A percentile compares a stretch with the other conserved stretches of the same genome.
phyloP scores from a whole-genome alignment of 441 rosid species.

The Pelargonium australe region DNA sequence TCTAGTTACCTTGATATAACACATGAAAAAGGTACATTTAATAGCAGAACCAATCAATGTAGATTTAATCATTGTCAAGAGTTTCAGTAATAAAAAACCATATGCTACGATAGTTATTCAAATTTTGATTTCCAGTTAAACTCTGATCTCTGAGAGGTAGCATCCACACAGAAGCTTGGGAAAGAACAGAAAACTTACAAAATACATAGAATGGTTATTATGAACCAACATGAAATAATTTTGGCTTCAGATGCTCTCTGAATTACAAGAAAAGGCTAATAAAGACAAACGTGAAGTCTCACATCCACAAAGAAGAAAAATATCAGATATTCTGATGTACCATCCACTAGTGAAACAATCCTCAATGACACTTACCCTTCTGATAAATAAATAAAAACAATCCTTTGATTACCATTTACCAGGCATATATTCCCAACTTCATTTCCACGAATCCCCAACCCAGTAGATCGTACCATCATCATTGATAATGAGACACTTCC shows the following conservation, averaged over 20 bases:
- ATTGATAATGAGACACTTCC: background rate
- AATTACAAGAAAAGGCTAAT: background rate
- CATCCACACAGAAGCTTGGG: background rate
- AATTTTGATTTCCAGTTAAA: background rate
- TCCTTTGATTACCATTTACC: background rate
- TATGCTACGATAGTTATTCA: background rate
- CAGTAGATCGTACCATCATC: background rate
- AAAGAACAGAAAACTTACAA: background rate
- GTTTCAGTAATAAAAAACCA: background rate
- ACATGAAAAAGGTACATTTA: background rate
- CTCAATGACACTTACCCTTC: background rate
- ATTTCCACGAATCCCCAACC: constrained; percentile 5
- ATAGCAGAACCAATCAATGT: constrained; percentile 1
- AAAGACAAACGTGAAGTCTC: background rate
- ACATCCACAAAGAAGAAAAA: background rate
- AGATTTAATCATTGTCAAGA: background rate
- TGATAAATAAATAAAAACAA: background rate
- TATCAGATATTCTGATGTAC: background rate
- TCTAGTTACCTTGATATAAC: too few relatives aligned
- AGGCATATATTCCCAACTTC: background rate
- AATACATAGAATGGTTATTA: background rate
- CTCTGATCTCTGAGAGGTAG: background rate
- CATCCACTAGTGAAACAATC: background rate
- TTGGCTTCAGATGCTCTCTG: constrained; percentile 4
- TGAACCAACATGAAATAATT: background rate